Base-by-base conservation (phyloP, 108 stramenopile genomes). In the Skeletonema tropicum region DNA sequence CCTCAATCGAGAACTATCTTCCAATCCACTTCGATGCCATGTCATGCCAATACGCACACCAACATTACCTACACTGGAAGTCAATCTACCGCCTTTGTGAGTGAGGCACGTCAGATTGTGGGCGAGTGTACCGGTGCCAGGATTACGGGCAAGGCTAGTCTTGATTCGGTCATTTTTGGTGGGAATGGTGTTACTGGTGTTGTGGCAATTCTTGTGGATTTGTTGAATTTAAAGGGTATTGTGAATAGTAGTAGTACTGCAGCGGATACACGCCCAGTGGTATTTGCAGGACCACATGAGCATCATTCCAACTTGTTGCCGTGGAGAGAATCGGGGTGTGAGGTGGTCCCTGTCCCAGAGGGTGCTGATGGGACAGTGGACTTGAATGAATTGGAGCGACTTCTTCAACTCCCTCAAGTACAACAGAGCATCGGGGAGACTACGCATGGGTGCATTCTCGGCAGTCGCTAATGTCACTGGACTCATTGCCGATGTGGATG, bases 261-360 rank as follows among this genome's bases (percentile, higher is more conserved):
- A 3, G 39, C 46, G 9, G 57, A 60, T 36, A 83, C 61, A n/a
- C 62, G 73, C 6, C 88, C 89, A 7, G 84, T 97, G 2, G 89
- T 98, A 15, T 92, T 99, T 74, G 83, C 94, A 23, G 95, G 97
- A 7, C 96, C 98, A 11, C 98, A 92, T 63, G 98, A 97, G 82
- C 99, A 99, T 77, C 99, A 99, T 73, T 96, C 96, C 63, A 98
- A 98, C 77, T 69, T 99, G 36, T 71, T 99, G 6, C 97, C 97
- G 3, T 99, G 97, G 97, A 75, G 97, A 68, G 99, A 99, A 85
- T 86, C 90, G 10, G 94, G 94, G 29, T 87, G 87, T 48, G 80
- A 90, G 13, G 86, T 95, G 31, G 83, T 90, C 9, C 85, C 86
- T 48, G 68, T 92, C 4, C 86, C 89, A 10, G 85, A 86, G 41